A percentile compares a stretch with the other conserved stretches of the same genome.
Evolutionary conservation across 73 alveolate species (phyloP).

Genomic region (Paramecium sexaurelia): DNA sequence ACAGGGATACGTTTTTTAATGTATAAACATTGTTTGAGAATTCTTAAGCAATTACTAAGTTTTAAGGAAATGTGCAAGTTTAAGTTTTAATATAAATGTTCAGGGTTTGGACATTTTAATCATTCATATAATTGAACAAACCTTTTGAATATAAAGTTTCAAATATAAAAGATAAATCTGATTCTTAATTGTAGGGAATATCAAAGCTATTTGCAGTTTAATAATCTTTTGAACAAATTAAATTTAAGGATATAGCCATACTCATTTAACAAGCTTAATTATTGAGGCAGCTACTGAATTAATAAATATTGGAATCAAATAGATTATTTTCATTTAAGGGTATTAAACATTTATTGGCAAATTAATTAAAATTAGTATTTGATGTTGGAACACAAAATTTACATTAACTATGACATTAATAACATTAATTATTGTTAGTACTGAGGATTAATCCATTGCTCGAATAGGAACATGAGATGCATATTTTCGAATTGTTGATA

Average conservation of each 20-base stretch:
- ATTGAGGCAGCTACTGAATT: not conserved
- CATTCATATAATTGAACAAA: not conserved
- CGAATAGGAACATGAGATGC: not conserved
- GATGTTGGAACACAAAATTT: not conserved
- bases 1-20: not conserved
- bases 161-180: not conserved
- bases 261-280: not conserved
- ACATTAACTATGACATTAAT: not conserved
- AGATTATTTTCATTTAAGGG: not conserved
- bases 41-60: not conserved
- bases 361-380: not conserved
- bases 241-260: not conserved
- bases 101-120: not conserved
- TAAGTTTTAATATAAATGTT: not conserved
- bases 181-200: not conserved
- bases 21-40: not conserved
- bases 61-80: not conserved
- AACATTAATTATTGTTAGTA: not conserved
- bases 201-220: not conserved
- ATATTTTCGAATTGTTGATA: not conserved
- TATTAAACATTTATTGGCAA: not conserved
- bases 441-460: not conserved
- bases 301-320: not conserved
- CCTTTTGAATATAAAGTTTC: not conserved
- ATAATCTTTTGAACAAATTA: not conserved